A percentile compares a stretch with the other conserved stretches of the same genome.
Conservation (phyloP, 2,329 filamentous ascomycete genomes). For the Exophiala sideris region DNA sequence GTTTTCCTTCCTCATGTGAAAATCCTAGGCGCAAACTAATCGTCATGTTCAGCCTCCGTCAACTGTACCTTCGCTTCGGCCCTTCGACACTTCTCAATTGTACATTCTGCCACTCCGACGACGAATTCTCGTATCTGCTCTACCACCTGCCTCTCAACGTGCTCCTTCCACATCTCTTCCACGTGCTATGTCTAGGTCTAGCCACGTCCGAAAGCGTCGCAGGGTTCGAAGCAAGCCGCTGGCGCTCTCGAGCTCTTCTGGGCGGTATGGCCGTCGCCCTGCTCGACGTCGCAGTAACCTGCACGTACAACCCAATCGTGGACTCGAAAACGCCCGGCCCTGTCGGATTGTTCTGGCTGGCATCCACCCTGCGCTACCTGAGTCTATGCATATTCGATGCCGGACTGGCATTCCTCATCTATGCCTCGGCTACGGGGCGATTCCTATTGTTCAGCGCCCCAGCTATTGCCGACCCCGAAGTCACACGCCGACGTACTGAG, state of each 20-base stretch:
- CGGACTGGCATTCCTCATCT: constrained; percentile 63
- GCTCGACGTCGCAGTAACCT: constrained; percentile 64
- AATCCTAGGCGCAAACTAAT: neutral
- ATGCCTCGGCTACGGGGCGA: constrained; percentile 74
- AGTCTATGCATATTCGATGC: constrained; percentile 64
- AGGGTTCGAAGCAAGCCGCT: constrained; percentile 48
- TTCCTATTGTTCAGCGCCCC: constrained; percentile 64
- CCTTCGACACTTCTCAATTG: constrained; percentile 70
- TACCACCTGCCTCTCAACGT: constrained; percentile 71
- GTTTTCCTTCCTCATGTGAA: constrained; percentile 35
- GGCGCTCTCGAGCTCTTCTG: constrained; percentile 57
- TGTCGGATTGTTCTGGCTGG: constrained; percentile 62
- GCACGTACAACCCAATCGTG: constrained; percentile 56
- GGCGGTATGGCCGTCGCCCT: constrained; percentile 58
- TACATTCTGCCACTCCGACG: constrained; percentile 75
- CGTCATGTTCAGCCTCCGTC: constrained; percentile 29
- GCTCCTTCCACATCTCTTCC: constrained; percentile 72
- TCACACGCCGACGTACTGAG: constrained; percentile 13
- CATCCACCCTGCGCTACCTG: constrained; percentile 61
- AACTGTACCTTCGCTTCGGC: constrained; percentile 81
- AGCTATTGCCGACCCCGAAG: constrained; percentile 61
- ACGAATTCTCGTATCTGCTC: constrained; percentile 68
- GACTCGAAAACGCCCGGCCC: constrained; percentile 34
- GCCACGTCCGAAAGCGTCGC: constrained; percentile 67
- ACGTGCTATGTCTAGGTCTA: constrained; percentile 68